Base-by-base conservation (phyloP, 441 rosid species). In the Flueggea neowawraea region DNA sequence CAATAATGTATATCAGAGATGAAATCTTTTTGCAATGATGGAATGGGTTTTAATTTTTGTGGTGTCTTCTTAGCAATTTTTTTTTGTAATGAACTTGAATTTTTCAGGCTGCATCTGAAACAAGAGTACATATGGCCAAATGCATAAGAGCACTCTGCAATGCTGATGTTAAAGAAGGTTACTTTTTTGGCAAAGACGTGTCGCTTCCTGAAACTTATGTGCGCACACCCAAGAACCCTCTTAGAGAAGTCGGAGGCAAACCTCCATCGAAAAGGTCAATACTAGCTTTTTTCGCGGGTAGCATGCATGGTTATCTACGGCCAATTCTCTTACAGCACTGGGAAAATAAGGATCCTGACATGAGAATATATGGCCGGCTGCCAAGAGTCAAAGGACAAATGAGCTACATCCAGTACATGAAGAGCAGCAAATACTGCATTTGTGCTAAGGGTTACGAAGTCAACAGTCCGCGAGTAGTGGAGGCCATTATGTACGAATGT, bases 361-460 rank as follows among this genome's bases (percentile, higher is more conserved):
- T 92, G 89, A 89, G 84, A 78, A 83, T 92, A 67, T 84, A 75
- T 54, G 82, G 88, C 32, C 59, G 13, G 32, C 52, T 92, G 83
- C 88, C 86, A 0, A 81, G 78, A 65, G 54, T 41, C 15, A 65
- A 36, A 50, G 88, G 89, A 6, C 78, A 82, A 62, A 82, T 65
- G 81, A 86, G 79, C 75, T 92, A 89, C 70, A 33, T 73, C 32
- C 82, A 83, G 63, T 69, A 84, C 78, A 89, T 89, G 98, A 83
- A 85, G 80, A 88, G 87, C 78, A 89, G 93, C 85, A 92, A 84
- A 78, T 92, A 89, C 67, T 92, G 98, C 67, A 85, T 92, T 43
- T 92, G 98, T 61, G 86, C 98, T 6, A 86, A 82, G 76, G 98
- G 96, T 52, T 87, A 80, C 12, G 98, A 89, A 79, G 98, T 88